Base-by-base conservation (phyloP, 2,329 filamentous ascomycete species). In the Drechslerella coelobrocha region DNA sequence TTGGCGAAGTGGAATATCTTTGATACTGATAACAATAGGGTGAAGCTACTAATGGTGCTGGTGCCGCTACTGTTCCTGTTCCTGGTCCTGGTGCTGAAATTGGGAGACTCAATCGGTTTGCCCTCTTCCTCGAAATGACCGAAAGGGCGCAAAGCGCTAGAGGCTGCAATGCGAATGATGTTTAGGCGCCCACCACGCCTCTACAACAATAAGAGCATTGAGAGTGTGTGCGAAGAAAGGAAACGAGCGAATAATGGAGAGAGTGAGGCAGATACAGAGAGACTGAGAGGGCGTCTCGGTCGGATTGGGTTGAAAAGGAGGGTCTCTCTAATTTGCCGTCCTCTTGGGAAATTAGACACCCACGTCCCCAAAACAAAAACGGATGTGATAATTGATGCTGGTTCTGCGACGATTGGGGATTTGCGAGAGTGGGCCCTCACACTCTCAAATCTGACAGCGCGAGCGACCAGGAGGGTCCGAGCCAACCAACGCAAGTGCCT, bases 111-210 rank as follows among this genome's bases (percentile, higher is more conserved):
- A 71, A 71, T 71, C 66, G 53, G 57, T 71, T 62, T 71, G 59
- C 39, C 66, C 66, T 72, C 68, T 72, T 72, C 61, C 68, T 72
- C 61, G 68, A 72, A 66, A 66, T 56, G 68, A 60, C 61, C 55
- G 68, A 72, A 63, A 72, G 55, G 68, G 68, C 68, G 68, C 61
- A 65, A 62, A 72, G 60, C 60, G 68, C 68, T 65, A 72, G 60
- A 66, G 68, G 56, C 68, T 72, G 68, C 68, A 72, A 72, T 66
- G 65, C 68, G 68, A 66, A 61, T 61, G 45, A 66, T 72, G 57
- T 61, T 71, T 66, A 66, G 68, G 68, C 68, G 68, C 68, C 61
- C 54, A 72, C 68, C 68, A 63, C 66, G 66, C 66, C 66, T 63
- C 51, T 60, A 71, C 66, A 63, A 29, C 66, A 63, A 63, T 55